Percentiles rank a stretch among this genome's conserved stretches.
phyloP scores from a whole-genome alignment of 1,139 yeast species.

The Scheffersomyces titani region DNA sequence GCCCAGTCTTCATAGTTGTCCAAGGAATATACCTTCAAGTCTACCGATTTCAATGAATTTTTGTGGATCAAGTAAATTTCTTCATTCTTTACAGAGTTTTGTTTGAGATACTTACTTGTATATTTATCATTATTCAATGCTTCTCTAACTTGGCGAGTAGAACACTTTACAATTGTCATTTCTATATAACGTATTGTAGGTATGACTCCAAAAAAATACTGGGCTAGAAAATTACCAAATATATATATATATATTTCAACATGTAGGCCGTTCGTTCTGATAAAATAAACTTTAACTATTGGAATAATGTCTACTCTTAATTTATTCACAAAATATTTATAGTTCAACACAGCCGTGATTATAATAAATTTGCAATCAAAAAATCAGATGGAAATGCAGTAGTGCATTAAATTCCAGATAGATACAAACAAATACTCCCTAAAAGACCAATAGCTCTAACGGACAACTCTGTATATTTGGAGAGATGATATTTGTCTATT shows the following conservation, averaged over 20 bases:
- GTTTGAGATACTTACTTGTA: background rate
- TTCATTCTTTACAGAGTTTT: background rate
- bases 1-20: background rate
- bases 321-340: background rate
- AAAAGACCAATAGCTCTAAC: no score
- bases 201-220: background rate
- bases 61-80: background rate
- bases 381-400: background rate
- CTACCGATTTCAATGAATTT: background rate
- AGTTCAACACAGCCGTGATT: background rate
- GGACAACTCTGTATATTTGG: no score
- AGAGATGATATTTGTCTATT: no score
- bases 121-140: background rate
- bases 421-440: no score
- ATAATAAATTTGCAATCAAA: background rate
- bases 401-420: background rate
- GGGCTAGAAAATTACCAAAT: background rate
- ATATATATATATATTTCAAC: background rate
- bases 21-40: background rate
- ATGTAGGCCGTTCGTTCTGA: background rate
- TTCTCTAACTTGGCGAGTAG: background rate
- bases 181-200: background rate
- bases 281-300: background rate
- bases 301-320: background rate
- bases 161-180: background rate